A percentile compares a stretch with the other conserved stretches of the same genome.
Conservation (phyloP, 1,284 basidiomycete species). For the Leccinum subfulvum region DNA sequence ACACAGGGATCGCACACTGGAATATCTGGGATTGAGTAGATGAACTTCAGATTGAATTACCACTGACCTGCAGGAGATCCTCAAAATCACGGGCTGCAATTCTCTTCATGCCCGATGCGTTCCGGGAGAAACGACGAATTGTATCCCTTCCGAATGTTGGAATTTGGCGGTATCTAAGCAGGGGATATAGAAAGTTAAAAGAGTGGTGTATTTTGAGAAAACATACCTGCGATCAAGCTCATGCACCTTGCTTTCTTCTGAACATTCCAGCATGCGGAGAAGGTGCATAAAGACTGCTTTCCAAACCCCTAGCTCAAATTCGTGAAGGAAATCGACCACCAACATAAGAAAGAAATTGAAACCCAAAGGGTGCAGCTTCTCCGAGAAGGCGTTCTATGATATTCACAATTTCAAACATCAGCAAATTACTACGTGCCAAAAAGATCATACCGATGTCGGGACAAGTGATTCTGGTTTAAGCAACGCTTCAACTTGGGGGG, state of each 20-base stretch:
- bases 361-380: neutral
- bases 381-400: slow-evolving; percentile 2
- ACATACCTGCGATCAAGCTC: neutral
- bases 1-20: slow-evolving; percentile 26
- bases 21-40: neutral
- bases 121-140: neutral
- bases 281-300: neutral
- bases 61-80: slow-evolving; percentile 17
- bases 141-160: slow-evolving; percentile 9
- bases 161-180: neutral
- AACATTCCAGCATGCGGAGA: neutral
- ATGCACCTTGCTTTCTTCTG: neutral
- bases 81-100: slow-evolving; percentile 22
- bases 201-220: neutral
- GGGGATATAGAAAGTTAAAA: neutral
- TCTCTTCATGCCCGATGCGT: neutral
- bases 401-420: neutral
- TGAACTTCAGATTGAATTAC: neutral
- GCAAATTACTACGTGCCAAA: neutral
- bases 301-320: neutral
- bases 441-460: neutral
- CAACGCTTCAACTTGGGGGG: slow-evolving; percentile 6
- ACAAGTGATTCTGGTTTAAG: slow-evolving; percentile 14
- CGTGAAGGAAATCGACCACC: neutral
- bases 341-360: neutral